phyloP scores from a whole-genome alignment of 129 eudicot species.

The Flaveria ramosissima region DNA sequence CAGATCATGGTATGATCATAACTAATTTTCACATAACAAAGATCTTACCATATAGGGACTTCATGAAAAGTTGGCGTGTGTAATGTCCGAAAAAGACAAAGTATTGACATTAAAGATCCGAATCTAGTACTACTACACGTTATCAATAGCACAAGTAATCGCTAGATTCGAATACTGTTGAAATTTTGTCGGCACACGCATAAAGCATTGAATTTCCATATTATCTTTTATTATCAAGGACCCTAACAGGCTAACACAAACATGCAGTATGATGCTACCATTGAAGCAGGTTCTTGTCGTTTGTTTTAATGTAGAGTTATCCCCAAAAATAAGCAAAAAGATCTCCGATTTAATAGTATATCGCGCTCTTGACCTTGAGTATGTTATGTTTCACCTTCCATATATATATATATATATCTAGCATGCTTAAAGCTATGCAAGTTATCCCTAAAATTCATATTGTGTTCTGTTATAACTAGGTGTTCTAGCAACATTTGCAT shows the following conservation, averaged over 20 bases:
- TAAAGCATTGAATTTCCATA: not conserved
- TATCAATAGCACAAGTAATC: slow-evolving; percentile 19
- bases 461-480: not conserved
- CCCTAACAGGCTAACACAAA: slow-evolving; percentile 4
- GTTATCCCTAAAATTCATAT: not conserved
- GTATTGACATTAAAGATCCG: slow-evolving; percentile 7
- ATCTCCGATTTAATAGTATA: not conserved
- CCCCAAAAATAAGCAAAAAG: not conserved
- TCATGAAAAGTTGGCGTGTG: not conserved
- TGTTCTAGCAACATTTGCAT: slow-evolving; percentile 6
- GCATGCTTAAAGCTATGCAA: not conserved
- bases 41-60: slow-evolving; percentile 11
- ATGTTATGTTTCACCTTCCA: slow-evolving; percentile 6
- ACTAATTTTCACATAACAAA: not conserved
- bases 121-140: slow-evolving; percentile 5
- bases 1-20: slow-evolving; percentile 11
- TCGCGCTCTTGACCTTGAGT: not conserved
- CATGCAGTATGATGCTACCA: not conserved
- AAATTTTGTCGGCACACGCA: not conserved
- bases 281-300: not conserved
- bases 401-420: slow-evolving; percentile 2
- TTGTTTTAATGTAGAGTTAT: not conserved
- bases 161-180: not conserved
- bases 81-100: not conserved
- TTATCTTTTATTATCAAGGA: slow-evolving; percentile 4